Base-by-base conservation (phyloP, 164 flowering plant species). In the Brasenia schreberi region DNA sequence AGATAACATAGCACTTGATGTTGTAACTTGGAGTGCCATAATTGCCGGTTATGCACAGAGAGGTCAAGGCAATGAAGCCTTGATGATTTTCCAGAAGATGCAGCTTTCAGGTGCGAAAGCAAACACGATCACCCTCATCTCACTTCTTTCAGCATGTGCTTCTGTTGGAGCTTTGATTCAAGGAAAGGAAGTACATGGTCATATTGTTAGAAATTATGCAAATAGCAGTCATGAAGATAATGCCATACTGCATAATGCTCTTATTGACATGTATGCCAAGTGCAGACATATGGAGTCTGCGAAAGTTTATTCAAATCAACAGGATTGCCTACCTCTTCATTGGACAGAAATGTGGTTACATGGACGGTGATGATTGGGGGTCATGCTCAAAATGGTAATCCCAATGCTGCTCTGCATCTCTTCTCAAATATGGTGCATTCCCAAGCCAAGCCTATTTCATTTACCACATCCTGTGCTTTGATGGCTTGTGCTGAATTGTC, bases 321-420 rank as follows among this genome's bases (percentile, higher is more conserved):
- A 42, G 19, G 73, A 0, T 62, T 61, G 17, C 63, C 66, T 12
- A 10, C 52, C 52, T 44, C 52, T 44, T 44, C 52, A 44, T 44
- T 44, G 10, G 72, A 82, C 49, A 80, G 85, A 67, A 70, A 80
- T 76, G 96, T 89, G 27, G 93, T 89, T 44, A 84, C 93, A n/a
- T 89, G 96, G 96, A 89, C 96, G 7, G 83, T 73, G 64, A 80
- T 91, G 85, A 87, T 91, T 65, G 95, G 92, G 63, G 97, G 91
- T 14, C 81, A 82, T 70, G 89, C 93, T 10, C 92, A 85, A 61
- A 85, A 85, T 45, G 96, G 87, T 7, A 87, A 87, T 64, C 87
- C 96, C 19, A 83, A 83, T 65, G 78, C 77, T 18, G 87, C 97
- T 14, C 66, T 88, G 43, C 42, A 73, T 39, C 81, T 85, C 45